Evolutionary conservation across 768 basidiomycete species (phyloP).

Genomic region (Exidia glandulosa): DNA sequence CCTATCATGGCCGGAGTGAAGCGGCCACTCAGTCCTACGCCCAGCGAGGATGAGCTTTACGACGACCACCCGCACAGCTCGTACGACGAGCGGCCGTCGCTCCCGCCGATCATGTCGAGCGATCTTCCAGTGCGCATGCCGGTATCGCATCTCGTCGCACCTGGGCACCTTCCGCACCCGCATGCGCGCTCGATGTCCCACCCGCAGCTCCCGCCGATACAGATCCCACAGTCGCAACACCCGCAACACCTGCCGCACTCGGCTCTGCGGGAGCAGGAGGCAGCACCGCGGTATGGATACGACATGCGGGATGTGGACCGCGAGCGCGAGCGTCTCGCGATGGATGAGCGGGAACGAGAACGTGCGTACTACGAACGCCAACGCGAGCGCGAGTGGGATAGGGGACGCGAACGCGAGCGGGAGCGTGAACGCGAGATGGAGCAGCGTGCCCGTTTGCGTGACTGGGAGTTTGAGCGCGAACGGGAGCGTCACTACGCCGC

Average conservation of each 20-base stretch:
- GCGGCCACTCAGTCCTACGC: not conserved
- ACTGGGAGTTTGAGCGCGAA: not conserved
- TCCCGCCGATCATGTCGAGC: not conserved
- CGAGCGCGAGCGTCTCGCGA: constrained; percentile 36
- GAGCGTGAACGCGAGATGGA: not conserved
- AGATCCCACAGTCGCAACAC: not conserved
- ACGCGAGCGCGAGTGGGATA: constrained; percentile 11
- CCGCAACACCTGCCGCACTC: not conserved
- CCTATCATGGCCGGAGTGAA: not conserved
- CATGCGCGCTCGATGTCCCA: not conserved
- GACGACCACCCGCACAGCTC: not conserved
- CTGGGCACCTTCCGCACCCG: not conserved
- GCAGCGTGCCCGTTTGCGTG: not conserved
- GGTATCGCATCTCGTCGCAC: not conserved
- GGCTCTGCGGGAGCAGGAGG: not conserved
- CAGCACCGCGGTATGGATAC: too few species aligned
- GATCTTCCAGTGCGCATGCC: not conserved
- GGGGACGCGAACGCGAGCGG: not conserved
- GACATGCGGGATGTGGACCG: constrained; percentile 5
- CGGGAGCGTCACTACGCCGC: not conserved
- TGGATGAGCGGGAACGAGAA: constrained; percentile 52
- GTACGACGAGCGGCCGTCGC: not conserved
- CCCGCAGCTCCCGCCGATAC: not conserved
- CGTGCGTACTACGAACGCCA: constrained; percentile 9
- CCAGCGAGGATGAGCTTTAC: not conserved